These are phyloP conservation scores for Hypoxylon cercidicola DNA, from an alignment of 495 filamentous ascomycete genomes.

Conservation along the genomic window DNA sequence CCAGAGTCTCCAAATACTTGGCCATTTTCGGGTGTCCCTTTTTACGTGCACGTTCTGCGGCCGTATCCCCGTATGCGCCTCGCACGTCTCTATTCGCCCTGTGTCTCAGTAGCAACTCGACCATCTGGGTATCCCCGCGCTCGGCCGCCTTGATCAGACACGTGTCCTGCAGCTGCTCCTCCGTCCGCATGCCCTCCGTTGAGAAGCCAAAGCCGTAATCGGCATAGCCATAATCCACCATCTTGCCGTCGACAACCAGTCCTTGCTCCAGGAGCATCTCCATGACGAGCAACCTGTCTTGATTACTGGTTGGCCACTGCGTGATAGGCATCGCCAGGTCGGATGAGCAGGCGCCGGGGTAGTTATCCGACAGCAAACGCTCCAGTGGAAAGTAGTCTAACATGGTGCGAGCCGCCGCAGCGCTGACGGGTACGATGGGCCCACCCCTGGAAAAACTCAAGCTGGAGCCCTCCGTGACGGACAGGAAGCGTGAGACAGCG, in stretches of 20 bases:
- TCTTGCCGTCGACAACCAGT: conserved; percentile 14
- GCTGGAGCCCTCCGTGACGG: conserved; percentile 9
- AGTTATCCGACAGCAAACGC: conserved; percentile 7
- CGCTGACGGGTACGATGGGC: conserved; percentile 4
- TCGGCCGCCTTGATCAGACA: conserved; percentile 3
- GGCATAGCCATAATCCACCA: not conserved
- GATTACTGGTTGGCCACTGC: conserved; percentile 17
- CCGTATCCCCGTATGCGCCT: conserved; percentile 12
- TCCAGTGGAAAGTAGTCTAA: conserved; percentile 10
- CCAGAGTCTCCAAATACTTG: conserved; percentile 2
- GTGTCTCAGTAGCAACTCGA: conserved; percentile 10
- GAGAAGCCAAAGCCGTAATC: not conserved
- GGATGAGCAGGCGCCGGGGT: conserved; percentile 13
- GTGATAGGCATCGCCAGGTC: conserved; percentile 20
- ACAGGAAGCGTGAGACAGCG: conserved; percentile 11
- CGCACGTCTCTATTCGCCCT: conserved; percentile 12
- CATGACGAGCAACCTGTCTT: conserved; percentile 19
- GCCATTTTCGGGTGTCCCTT: conserved; percentile 15
- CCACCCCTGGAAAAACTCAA: conserved; percentile 2
- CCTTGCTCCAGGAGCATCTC: conserved; percentile 28
- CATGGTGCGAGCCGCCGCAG: conserved; percentile 6
- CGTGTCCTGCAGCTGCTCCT: conserved; percentile 13
- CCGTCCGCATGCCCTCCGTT: not conserved
- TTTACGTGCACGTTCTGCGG: conserved; percentile 4
- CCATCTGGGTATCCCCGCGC: conserved; percentile 17